Evolutionary conservation across 1,284 basidiomycete species (phyloP).

Genomic region (Malassezia brasiliensis): DNA sequence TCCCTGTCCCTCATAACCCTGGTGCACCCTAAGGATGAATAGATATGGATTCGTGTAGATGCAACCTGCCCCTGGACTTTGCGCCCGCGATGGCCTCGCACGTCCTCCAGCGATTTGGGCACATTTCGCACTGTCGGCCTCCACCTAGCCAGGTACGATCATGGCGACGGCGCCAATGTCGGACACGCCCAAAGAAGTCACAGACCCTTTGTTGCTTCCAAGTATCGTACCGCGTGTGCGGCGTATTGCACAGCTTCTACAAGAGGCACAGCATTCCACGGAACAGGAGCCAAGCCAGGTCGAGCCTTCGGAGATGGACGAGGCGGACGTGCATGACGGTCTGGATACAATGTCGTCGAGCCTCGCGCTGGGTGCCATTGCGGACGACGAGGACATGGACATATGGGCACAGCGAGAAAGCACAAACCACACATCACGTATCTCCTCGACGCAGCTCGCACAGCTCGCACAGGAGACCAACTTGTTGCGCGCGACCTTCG

Average conservation of each 20-base stretch:
- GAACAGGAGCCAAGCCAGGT: background rate
- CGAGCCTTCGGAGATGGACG: background rate
- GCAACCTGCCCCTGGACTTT: background rate
- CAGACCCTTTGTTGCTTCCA: conserved; percentile 7
- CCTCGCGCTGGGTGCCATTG: conserved; percentile 15
- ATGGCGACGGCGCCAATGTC: background rate
- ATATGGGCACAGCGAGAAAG: conserved; percentile 1
- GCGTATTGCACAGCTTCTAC: conserved; percentile 3
- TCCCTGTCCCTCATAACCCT: conserved; percentile 1
- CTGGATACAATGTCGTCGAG: background rate
- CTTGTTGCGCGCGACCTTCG: background rate
- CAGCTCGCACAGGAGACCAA: conserved; percentile 11
- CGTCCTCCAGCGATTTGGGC: background rate
- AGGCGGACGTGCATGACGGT: background rate
- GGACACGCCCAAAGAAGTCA: background rate
- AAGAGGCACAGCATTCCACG: background rate
- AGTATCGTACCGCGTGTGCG: conserved; percentile 10
- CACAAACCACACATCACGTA: background rate
- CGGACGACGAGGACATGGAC: conserved; percentile 16
- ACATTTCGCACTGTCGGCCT: too few species aligned
- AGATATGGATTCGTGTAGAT: too few species aligned
- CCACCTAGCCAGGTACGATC: too few species aligned
- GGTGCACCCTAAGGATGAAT: background rate
- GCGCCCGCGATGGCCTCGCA: too few species aligned
- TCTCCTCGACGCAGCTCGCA: background rate